Base-by-base conservation (phyloP, 108 stramenopile species). In the Fragilaria radians region DNA sequence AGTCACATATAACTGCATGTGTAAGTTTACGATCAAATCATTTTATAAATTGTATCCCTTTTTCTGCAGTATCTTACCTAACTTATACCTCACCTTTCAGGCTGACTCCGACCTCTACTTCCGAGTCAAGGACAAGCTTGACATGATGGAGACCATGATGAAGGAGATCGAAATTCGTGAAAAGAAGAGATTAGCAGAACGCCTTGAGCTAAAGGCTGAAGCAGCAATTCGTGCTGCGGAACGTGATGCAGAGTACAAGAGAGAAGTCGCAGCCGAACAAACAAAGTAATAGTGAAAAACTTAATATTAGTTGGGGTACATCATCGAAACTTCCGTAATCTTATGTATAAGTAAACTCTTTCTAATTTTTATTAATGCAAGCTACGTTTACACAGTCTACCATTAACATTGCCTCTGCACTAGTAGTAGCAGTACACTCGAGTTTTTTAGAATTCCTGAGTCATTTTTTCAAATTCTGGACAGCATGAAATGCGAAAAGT, bases 161-260 rank as follows among this genome's bases (percentile, higher is more conserved):
- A 96, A 96, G 74, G 95, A 96, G 74, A 96, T 96, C 71, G 95
- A 96, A 65, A 96, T 96, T 63, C 79, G 95, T 46, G 95, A 96
- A 74, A 96, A 96, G 92, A 96, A 96, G 77, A 74, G 91, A 47
- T 89, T 96, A 88, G 95, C 95, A 7, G 93, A 96, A 49, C 77
- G 95, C 59, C 81, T 96, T 48, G 95, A 96, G 65, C 76, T 79
- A n/a, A 95, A 94, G 74, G 95, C 95, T 49, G 88, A 91, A 55
- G 70, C 74, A 36, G 85, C 92, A 25, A 71, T 93, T 54, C 56
- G 70, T 26, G 79, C 74, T 11, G 91, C 90, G 48, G 95, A 94
- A 52, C 71, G 76, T 56, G 90, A 91, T 5, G 78, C 66, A 9
- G 66, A 87, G 52, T 61, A 82, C 58, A 69, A 89, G 58, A 67